Base-by-base conservation (phyloP, 139 green algal species). In the Mesotaenium endlicherianum region DNA sequence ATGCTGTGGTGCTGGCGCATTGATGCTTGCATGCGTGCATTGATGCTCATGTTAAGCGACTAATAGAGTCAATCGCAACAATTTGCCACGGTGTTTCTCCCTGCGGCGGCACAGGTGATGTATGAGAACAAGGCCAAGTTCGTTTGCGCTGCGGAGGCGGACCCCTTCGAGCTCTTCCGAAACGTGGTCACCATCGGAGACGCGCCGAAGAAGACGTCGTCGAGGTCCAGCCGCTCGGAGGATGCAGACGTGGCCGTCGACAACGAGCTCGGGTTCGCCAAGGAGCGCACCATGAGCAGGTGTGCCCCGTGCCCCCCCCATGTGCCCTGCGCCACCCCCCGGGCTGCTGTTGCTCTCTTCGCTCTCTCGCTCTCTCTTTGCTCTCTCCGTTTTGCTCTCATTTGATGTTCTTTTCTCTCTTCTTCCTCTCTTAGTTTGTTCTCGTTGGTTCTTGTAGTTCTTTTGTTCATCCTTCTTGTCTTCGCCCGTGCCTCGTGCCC, bases 91-190 rank as follows among this genome's bases (percentile, higher is more conserved):
- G 50, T 34, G 50, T 64, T 64, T 64, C 26, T 20, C 50, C 26
- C 50, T 64, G 50, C 50, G 50, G 20, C 26, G 20, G 50, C 0
- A 2, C 77, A 84, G 77, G 80, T 86, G 30, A 86, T 97, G 86
- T 98, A 98, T 83, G 95, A 98, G 82, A 89, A 97, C 83, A 91
- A 88, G 90, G 93, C 81, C 1, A 80, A 3, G 4, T 50, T 98
- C 55, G 79, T 98, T 40, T 86, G 92, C 70, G 94, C 93, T 0
- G 94, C 95, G 0, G 93, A 95, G 42, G 93, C 70, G 1, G 38
- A 86, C 1, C 94, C 94, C 1, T 84, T 92, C 11, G 92, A 97
- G 49, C 90, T 98, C 34, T 98, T 98, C 89, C 69, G 91, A 6
- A 85, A 93, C 68, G 88, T 98, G 20, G n/a, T 95, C 14, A 97